phyloP scores from a whole-genome alignment of 176 grass and related monocot genomes.

The Typha latifolia region DNA sequence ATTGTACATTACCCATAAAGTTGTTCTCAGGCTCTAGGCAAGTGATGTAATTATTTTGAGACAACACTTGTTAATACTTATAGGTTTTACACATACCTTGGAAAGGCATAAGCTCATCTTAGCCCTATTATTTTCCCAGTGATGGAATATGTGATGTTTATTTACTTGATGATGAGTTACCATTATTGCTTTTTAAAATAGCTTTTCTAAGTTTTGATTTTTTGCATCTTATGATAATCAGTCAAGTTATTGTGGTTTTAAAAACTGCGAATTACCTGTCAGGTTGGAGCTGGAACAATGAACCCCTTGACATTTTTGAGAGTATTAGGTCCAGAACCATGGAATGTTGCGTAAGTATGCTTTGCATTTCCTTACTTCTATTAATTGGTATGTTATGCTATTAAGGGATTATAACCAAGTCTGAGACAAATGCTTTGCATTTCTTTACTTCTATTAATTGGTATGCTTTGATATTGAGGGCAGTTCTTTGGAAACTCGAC shows the following conservation, averaged over 20 bases:
- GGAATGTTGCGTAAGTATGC: constrained; percentile 86
- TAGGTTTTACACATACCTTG: neutral
- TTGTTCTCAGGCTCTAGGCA: neutral
- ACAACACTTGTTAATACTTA: neutral
- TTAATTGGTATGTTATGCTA: too few relatives aligned
- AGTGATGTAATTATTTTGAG: neutral
- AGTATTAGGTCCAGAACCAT: constrained; percentile 83
- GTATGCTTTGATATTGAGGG: too few relatives aligned
- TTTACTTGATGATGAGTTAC: neutral
- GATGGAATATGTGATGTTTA: neutral
- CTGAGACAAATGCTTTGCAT: too few relatives aligned
- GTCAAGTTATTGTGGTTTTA: constrained; percentile 3
- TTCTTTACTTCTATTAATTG: too few relatives aligned
- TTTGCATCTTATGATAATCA: neutral
- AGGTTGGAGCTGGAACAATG: constrained; percentile 98
- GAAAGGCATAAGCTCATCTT: neutral
- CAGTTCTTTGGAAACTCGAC: too few relatives aligned
- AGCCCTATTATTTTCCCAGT: neutral
- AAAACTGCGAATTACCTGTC: constrained; percentile 4
- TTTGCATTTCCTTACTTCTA: neutral
- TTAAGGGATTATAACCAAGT: too few relatives aligned
- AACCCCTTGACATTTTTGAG: constrained; percentile 86
- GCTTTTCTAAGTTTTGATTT: neutral
- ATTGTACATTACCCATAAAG: neutral
- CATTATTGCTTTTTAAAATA: neutral